Evolutionary conservation across 2,329 filamentous ascomycete species (phyloP).

Genomic region (Fusarium coicis): DNA sequence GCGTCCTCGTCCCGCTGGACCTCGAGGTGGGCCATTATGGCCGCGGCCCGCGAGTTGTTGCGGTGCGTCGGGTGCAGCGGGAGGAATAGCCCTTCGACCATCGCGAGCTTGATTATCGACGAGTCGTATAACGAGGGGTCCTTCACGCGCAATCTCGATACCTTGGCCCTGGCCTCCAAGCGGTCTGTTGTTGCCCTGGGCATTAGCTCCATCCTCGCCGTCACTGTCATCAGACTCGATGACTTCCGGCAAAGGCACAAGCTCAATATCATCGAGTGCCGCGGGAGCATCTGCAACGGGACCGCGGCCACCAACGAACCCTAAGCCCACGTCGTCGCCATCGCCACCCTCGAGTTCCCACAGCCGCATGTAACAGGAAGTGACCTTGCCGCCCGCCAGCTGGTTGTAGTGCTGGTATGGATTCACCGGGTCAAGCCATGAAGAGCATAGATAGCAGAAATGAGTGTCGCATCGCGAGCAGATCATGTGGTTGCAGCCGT

Average conservation of each 20-base stretch:
- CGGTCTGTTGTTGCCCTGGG: conserved; percentile 38
- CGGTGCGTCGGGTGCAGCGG: conserved; percentile 47
- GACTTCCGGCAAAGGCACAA: conserved; percentile 36
- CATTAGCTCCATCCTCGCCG: conserved; percentile 45
- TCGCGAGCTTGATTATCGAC: conserved; percentile 52
- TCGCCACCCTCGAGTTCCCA: conserved; percentile 93
- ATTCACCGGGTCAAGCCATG: conserved; percentile 84
- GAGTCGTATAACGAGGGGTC: conserved; percentile 66
- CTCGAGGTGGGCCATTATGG: conserved; percentile 37
- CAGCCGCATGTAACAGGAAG: conserved; percentile 82
- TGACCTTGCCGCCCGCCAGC: conserved; percentile 60
- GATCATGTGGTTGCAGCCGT: conserved; percentile 97
- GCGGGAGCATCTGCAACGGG: conserved; percentile 25
- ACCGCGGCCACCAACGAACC: conserved; percentile 54
- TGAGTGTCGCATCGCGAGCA: conserved; percentile 91
- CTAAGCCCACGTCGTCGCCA: conserved; percentile 62
- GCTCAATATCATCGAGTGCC: conserved; percentile 31
- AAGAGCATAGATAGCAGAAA: conserved; percentile 93
- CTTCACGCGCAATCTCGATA: conserved; percentile 64
- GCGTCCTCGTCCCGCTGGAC: conserved; percentile 37
- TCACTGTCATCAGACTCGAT: conserved; percentile 50
- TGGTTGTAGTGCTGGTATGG: conserved; percentile 92
- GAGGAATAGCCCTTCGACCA: conserved; percentile 43
- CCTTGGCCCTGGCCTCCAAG: conserved; percentile 45
- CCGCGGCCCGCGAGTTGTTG: conserved; percentile 44